Base-by-base conservation (phyloP, 2,329 filamentous ascomycete genomes). In the Claviceps sorghi region DNA sequence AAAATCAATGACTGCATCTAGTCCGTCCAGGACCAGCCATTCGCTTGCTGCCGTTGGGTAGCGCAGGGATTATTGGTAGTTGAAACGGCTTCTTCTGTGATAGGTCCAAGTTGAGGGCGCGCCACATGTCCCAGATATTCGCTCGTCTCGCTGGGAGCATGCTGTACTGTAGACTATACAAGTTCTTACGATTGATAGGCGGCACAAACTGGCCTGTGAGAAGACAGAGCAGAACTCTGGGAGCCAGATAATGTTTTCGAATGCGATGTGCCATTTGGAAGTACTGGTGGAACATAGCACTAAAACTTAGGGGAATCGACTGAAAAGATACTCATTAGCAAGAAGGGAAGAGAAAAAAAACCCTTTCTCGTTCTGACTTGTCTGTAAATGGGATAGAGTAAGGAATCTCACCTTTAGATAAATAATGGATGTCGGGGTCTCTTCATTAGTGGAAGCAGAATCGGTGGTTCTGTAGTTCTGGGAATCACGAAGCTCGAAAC, bases 261-360 rank as follows among this genome's bases (percentile, higher is more conserved):
- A 98, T 88, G 48, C 93, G 88, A 57, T 87, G 82, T 30, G 86
- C 89, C 61, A 98, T 88, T 66, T 96, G 89, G 64, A 94, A 95
- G 69, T 98, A 98, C 62, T 97, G 90, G 55, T 94, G 81, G 68
- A 98, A 97, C 81, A 97, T 97, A 61, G 86, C 87, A n/a, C 83
- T 79, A 58, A 97, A 86, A 3, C 87, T 83, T 7, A 98, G 79
- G 2, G 93, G 91, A 7, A 95, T 86, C 3, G 91, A 91, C 83
- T 93, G 51, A 15, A 48, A 8, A 45, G n/a, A 30, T n/a, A n/a
- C 30, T 36, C 29, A 38, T 55, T 10, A 49, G 50, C 34, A 43
- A 48, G n/a, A 15, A 36, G 34, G 11, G 5, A 26, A 17, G 19
- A 48, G 26, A 10, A 26, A 48, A 22, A n/a, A 13, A 40, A 48